Evolutionary conservation across 176 grass and related monocot species (phyloP).

Genomic region (Juncus effusus): DNA sequence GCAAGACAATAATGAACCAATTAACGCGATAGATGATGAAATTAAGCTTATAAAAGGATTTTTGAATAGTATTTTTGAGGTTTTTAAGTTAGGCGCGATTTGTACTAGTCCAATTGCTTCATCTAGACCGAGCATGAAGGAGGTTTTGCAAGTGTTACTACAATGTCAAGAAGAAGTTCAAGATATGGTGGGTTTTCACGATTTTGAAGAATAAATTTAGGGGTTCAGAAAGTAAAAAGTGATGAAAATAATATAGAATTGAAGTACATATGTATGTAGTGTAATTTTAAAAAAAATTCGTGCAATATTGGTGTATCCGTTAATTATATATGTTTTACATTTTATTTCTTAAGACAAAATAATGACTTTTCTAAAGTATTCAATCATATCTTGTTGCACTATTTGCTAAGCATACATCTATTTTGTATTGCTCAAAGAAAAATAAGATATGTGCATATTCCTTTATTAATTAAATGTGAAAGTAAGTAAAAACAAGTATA

Average conservation of each 20-base stretch:
- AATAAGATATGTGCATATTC: too few relatives aligned
- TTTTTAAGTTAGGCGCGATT: background rate
- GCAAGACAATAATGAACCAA: background rate
- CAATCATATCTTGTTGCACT: too few relatives aligned
- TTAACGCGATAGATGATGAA: background rate
- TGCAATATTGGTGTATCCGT: too few relatives aligned
- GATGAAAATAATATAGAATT: background rate
- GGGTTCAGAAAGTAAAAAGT: background rate
- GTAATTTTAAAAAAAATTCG: background rate
- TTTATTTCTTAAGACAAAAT: too few relatives aligned
- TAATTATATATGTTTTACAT: too few relatives aligned
- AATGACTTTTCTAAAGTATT: too few relatives aligned
- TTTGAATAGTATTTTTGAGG: background rate
- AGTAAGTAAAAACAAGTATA: too few relatives aligned
- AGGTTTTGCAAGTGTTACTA: conserved; percentile 1
- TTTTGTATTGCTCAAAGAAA: too few relatives aligned
- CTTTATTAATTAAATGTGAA: too few relatives aligned
- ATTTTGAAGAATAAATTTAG: background rate
- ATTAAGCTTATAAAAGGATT: background rate
- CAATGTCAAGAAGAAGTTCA: background rate
- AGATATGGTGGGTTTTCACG: background rate
- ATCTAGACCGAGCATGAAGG: conserved; percentile 1
- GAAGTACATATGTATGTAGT: background rate
- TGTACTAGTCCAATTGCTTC: background rate
- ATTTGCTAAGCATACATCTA: too few relatives aligned